Evolutionary conservation across 345 rosid genomes (phyloP), one percentile per base, ranked within the genome.

Genomic region (Geranium rotundifolium): DNA sequence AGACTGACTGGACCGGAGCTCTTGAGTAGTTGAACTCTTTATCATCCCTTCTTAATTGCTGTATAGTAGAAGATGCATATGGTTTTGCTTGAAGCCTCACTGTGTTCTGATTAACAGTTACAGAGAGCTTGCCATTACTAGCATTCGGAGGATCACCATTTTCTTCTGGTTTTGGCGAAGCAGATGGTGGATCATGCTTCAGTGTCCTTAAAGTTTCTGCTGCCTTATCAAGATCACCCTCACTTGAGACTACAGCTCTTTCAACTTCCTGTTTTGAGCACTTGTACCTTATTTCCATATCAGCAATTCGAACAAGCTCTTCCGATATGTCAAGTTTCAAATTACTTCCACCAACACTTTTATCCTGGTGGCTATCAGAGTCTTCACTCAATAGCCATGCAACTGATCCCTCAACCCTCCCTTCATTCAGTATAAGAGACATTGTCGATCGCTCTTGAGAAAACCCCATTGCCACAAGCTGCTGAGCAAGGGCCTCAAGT

Each of bases 381-480:
- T 88, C 89, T 75, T 84, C 97, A 49, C 75, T 75, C 60, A 90
- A 84, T 39, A 86, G 72, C 95, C 97, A 90, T 15, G 84, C 71
- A 55, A 90, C 85, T 60, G 97, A 90, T 68, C 88, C 86, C 75
- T 90, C 97, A 67, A 90, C 81, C 64, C 82, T 86, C 16, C 95
- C 97, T 69, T 88, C 88, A 69, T 90, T 88, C 82, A 90, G 65
- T 66, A 88, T 88, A 73, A 90, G 79, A 63, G 97, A 93, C 68
- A 84, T 78, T 4, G 93, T 88, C 19, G 97, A 86, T 58, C 79
- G 88, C 52, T 90, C 97, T 67, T 80, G 93, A 58, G 87, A 75
- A 67, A 90, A 84, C 15, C 97, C 97, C 97, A 90, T 90, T 1
- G 82, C 84, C 61, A 86, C 84, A 67, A 90, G 89, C 66, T 90